phyloP scores from a whole-genome alignment of 2,329 filamentous ascomycete genomes.

The Microsporum canis region DNA sequence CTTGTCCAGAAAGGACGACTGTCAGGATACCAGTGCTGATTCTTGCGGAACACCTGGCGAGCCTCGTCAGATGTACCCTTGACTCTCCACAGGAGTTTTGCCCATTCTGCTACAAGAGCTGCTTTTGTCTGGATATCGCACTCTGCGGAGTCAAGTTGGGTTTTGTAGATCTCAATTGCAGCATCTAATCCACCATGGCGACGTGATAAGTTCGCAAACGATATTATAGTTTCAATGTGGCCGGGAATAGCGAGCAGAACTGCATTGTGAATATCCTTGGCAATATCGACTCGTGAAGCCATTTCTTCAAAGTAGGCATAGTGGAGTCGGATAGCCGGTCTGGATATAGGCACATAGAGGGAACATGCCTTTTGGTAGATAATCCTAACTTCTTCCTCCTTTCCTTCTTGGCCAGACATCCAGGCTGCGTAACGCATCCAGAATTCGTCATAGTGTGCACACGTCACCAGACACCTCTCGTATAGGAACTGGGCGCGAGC shows the following conservation, averaged over 20 bases:
- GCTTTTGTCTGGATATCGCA: slow-evolving; percentile 74
- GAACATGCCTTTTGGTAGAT: slow-evolving; percentile 82
- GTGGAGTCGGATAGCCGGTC: slow-evolving; percentile 72
- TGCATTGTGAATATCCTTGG: slow-evolving; percentile 71
- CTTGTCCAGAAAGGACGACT: slow-evolving; percentile 82
- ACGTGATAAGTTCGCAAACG: slow-evolving; percentile 74
- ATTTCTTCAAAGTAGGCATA: slow-evolving; percentile 95
- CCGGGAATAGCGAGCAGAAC: slow-evolving; percentile 67
- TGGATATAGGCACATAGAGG: slow-evolving; percentile 74
- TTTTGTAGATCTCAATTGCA: slow-evolving; percentile 71
- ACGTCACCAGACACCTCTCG: slow-evolving; percentile 84
- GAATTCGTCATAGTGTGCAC: slow-evolving; percentile 92
- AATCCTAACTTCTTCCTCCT: slow-evolving; percentile 80
- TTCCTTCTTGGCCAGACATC: slow-evolving; percentile 71
- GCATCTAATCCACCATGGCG: slow-evolving; percentile 74
- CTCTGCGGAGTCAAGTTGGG: slow-evolving; percentile 61
- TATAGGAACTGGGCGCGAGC: slow-evolving; percentile 70
- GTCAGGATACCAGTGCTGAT: slow-evolving; percentile 72
- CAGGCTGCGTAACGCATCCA: slow-evolving; percentile 96
- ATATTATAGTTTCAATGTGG: slow-evolving; percentile 77
- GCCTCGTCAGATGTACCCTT: slow-evolving; percentile 72
- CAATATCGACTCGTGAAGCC: slow-evolving; percentile 61
- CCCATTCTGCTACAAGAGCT: slow-evolving; percentile 79
- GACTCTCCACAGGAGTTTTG: slow-evolving; percentile 72
- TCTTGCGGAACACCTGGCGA: slow-evolving; percentile 69